Evolutionary conservation across 495 filamentous ascomycete genomes (phyloP).

Genomic region (Hypoxylon lienhwacheense): DNA sequence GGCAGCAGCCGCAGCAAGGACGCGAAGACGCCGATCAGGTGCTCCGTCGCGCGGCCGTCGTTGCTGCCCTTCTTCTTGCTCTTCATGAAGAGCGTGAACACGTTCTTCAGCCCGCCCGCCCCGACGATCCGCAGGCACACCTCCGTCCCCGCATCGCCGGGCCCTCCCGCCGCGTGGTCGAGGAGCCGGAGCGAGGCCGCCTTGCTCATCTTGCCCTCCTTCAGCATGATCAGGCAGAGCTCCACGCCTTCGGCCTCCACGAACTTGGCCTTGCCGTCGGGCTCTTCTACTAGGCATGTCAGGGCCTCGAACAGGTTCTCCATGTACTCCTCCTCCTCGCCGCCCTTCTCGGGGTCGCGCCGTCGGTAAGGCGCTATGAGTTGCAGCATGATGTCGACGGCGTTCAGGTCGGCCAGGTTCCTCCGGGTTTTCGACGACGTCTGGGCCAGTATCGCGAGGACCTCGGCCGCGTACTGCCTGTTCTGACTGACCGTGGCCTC

Average conservation of each 20-base stretch:
- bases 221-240: constrained; percentile 85
- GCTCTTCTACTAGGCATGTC: constrained; percentile 75
- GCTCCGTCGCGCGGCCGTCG: constrained; percentile 72
- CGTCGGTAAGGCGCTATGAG: constrained; percentile 86
- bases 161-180: constrained; percentile 76
- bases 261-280: constrained; percentile 77
- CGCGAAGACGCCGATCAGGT: constrained; percentile 86
- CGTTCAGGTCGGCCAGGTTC: constrained; percentile 66
- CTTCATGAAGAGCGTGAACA: constrained; percentile 91
- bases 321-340: constrained; percentile 90
- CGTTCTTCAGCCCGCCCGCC: constrained; percentile 77
- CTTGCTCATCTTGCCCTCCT: constrained; percentile 71
- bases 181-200: constrained; percentile 73
- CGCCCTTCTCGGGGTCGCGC: constrained; percentile 81
- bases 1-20: constrained; percentile 80
- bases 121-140: constrained; percentile 80
- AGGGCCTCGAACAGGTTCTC: constrained; percentile 89
- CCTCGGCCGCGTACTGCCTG: constrained; percentile 92
- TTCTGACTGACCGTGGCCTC: constrained; percentile 68
- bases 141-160: constrained; percentile 53
- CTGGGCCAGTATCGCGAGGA: constrained; percentile 77
- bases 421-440: constrained; percentile 66
- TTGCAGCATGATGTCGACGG: constrained; percentile 78
- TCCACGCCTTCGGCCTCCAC: constrained; percentile 91
- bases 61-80: constrained; percentile 80